These are phyloP conservation scores for Tricholoma terreum DNA, from an alignment of 768 basidiomycete species.

Conservation along the genomic window DNA sequence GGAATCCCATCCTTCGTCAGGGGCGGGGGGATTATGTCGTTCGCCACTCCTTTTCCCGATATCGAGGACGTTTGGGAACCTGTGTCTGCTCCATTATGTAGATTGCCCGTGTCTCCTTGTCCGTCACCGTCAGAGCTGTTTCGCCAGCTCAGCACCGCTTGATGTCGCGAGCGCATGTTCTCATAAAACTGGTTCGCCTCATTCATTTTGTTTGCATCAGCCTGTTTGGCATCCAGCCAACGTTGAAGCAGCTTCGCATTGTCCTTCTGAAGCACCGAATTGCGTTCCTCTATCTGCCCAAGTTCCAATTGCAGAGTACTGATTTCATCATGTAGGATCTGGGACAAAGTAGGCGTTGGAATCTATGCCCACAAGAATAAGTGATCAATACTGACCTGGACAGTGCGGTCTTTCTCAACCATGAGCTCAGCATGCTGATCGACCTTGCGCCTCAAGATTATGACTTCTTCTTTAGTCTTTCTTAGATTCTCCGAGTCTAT, in stretches of 20 bases:
- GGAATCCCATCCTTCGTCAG: conserved; percentile 70
- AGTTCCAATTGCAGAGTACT: conserved; percentile 89
- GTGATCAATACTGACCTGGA: conserved; percentile 62
- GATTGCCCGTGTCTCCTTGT: conserved; percentile 7
- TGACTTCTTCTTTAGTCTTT: conserved; percentile 73
- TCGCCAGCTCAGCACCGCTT: conserved; percentile 58
- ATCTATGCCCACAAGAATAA: not conserved
- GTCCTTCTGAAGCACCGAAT: conserved; percentile 82
- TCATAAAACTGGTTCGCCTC: conserved; percentile 89
- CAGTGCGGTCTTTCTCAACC: conserved; percentile 83
- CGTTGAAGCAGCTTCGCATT: conserved; percentile 94
- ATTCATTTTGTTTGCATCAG: conserved; percentile 93
- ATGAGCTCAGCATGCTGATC: conserved; percentile 83
- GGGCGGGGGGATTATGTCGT: conserved; percentile 42
- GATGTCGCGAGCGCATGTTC: conserved; percentile 74
- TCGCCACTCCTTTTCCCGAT: conserved; percentile 72
- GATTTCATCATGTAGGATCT: conserved; percentile 96
- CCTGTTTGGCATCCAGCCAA: conserved; percentile 94
- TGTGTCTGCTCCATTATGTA: conserved; percentile 27
- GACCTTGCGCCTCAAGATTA: conserved; percentile 67
- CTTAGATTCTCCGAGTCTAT: conserved; percentile 79
- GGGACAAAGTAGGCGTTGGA: conserved; percentile 8
- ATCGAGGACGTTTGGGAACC: conserved; percentile 30
- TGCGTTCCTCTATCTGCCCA: conserved; percentile 83
- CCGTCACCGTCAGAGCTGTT: conserved; percentile 35